Conservation (phyloP, 495 filamentous ascomycete genomes). For the Annulohypoxylon bovei region DNA sequence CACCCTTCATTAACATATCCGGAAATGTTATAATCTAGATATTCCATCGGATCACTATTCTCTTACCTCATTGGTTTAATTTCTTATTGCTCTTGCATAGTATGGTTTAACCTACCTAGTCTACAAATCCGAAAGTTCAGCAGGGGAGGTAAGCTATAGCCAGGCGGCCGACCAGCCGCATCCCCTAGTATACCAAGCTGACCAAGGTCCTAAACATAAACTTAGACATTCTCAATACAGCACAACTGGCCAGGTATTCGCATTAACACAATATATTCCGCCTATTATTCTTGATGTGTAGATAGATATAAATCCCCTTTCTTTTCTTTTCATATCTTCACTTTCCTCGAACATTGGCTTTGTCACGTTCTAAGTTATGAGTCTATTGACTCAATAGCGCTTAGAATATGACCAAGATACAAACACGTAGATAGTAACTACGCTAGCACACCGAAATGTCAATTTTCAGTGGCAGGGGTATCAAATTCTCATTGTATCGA, state of each 20-base stretch:
- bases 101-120: too few species aligned
- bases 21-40: neutral
- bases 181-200: neutral
- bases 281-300: neutral
- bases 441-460: constrained; percentile 11
- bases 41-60: neutral
- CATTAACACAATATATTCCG: constrained; percentile 1
- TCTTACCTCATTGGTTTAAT: neutral
- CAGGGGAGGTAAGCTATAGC: neutral
- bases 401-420: constrained; percentile 4
- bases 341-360: neutral
- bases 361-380: neutral
- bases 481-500: constrained; percentile 34
- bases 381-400: neutral
- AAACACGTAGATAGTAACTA: constrained; percentile 2
- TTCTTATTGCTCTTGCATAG: neutral
- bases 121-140: neutral
- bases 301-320: too few species aligned
- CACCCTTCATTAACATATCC: neutral
- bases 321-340: neutral
- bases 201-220: neutral
- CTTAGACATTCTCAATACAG: neutral
- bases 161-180: too few species aligned
- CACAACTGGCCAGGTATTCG: neutral
- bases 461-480: constrained; percentile 25